Evolutionary conservation across 495 filamentous ascomycete species (phyloP), one percentile per base, ranked within the genome.

Genomic region (Xylaria grammica): DNA sequence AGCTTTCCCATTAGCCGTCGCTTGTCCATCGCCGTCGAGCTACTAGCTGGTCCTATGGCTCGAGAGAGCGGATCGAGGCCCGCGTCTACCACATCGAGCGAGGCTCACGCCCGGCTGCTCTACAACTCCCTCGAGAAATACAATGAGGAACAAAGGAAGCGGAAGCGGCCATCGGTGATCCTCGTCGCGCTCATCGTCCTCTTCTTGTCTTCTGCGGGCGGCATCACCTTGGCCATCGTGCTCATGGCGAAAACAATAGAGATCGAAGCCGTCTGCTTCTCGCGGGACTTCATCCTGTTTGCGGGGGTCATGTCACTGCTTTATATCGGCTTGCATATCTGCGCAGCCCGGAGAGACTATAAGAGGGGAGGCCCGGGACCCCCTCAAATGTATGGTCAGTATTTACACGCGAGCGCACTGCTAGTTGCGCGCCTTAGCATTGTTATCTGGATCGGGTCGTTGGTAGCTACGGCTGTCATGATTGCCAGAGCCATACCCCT

Each of bases 401-500:
- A 72, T 36, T 55, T 74, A 11, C 72, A 72, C 48, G 72, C 69
- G 38, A 70, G 72, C n/a, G 72, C 72, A 29, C 60, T 74, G 51
- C 63, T 74, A n/a, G 46, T 69, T n/a, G 61, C 69, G n/a, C 68
- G 72, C 40, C 55, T 74, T 6, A 45, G 61, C 20, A 74, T 74
- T 30, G 63, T 56, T 13, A 52, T 65, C 19, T 74, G 72, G 72
- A 27, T 70, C 17, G 67, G 57, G 27, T 67, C 72, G 53, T 46
- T 74, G 4, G 62, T 69, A 10, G 67, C 69, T 17, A 72, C 72
- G 8, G 58, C 58, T 15, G 32, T 74, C 36, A 65, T 69, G 66
- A 66, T 68, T 22, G 52, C 67, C 13, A 74, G 65, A 36, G 50
- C 53, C 10, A 27, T 45, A 6, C 61, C 63, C 7, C 29, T 42